Evolutionary conservation across 2,329 filamentous ascomycete genomes (phyloP), one percentile per base, ranked within the genome.

Genomic region (Aspergillaceae sp.): DNA sequence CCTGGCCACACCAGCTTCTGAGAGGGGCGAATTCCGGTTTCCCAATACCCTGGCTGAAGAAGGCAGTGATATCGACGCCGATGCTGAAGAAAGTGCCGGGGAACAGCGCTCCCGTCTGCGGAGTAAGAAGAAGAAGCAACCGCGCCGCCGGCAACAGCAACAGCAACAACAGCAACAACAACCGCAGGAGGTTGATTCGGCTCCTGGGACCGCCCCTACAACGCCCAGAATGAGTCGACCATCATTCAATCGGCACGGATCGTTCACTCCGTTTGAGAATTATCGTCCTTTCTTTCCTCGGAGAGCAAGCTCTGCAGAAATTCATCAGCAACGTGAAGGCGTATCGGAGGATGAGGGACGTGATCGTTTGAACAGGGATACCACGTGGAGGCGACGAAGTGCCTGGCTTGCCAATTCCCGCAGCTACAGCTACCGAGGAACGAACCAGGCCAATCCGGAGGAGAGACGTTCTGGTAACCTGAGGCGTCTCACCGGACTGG

Each of bases 41-140:
- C 77, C 77, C 7, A 71, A 75, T 19, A 79, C 75, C 1, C 63
- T 81, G 46, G 66, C 70, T 37, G 77, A 79, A 52, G 75, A 76
- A 47, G 81, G 79, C 19, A 86, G 82, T 62, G 87, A 90, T 63
- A 80, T 75, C 9, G 83, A 86, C 58, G 83, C 85, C 1, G 87
- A 92, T 63, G 87, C 84, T 1, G 90, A 94, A 62, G 87, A 92
- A 61, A 94, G 88, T 40, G 86, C 83, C 0, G 87, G 89, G 44
- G 90, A 95, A 60, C 76, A 75, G n/a, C 69, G 70, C 11, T 73
- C 44, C 58, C 67, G 29, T 2, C 78, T 76, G 51, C 73, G 73
- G 30, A 86, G 78, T 19, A 19, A 19, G 66, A 82, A 77, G 64
- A 83, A 52, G 64, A 78, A 80, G 52, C 80, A 79, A 61, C 81